Percentiles rank a stretch among this genome's conserved stretches.
phyloP scores from a whole-genome alignment of 2,329 filamentous ascomycete genomes.

The Neoarthrinium moseri region DNA sequence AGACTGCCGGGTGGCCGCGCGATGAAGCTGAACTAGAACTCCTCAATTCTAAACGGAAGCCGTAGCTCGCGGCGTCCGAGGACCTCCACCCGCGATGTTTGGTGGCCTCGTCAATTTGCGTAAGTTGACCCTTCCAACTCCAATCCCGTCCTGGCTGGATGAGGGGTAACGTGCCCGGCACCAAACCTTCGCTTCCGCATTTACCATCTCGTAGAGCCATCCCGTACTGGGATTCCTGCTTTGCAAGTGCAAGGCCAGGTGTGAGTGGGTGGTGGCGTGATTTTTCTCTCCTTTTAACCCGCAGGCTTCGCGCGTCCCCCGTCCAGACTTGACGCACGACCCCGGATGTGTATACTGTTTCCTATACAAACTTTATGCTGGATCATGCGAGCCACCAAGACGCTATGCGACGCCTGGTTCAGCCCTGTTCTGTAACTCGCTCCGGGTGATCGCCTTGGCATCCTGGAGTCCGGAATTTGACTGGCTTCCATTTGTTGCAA shows the following conservation, averaged over 20 bases:
- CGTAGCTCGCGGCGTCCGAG: too few relatives aligned
- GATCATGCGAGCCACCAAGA: not conserved
- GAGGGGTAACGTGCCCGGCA: too few relatives aligned
- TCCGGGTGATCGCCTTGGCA: constrained; percentile 3
- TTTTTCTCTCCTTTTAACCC: not conserved
- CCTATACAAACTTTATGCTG: not conserved
- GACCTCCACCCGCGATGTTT: constrained; percentile 22
- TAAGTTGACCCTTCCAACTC: constrained; percentile 20
- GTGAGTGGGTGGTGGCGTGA: not conserved
- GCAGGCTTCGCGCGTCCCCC: not conserved
- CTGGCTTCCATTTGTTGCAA: not conserved
- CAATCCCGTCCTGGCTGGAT: too few relatives aligned
- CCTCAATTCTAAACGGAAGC: too few relatives aligned
- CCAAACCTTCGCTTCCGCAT: too few relatives aligned
- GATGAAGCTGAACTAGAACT: too few relatives aligned
- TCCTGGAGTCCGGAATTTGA: too few relatives aligned
- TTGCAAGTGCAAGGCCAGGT: too few relatives aligned
- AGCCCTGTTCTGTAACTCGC: not conserved
- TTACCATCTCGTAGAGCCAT: too few relatives aligned
- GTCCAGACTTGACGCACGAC: not conserved
- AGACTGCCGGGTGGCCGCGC: not conserved
- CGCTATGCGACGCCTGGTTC: not conserved
- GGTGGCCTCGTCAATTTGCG: constrained; percentile 23
- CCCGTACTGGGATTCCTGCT: too few relatives aligned
- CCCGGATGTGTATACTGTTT: not conserved